Percentiles rank a stretch among this genome's conserved stretches.
These are phyloP conservation scores for Neofusicoccum sp. DNA, from an alignment of 2,329 filamentous ascomycete species.

Conservation along the genomic window DNA sequence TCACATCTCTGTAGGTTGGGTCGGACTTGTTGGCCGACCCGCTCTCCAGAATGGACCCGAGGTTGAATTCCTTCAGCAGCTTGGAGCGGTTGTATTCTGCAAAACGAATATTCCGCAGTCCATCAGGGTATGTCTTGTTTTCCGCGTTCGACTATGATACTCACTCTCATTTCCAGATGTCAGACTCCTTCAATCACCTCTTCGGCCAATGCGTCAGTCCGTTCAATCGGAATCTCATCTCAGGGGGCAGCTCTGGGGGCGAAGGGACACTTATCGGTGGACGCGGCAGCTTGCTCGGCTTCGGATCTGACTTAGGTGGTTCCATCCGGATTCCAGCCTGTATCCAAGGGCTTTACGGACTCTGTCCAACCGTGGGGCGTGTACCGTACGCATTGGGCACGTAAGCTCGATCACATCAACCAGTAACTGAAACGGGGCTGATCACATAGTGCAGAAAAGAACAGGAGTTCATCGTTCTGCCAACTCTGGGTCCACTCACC, in stretches of 20 bases:
- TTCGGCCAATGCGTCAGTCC: constrained; percentile 58
- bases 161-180: constrained; percentile 35
- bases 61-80: constrained; percentile 39
- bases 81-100: constrained; percentile 55
- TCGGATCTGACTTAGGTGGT: constrained; percentile 37
- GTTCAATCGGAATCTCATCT: constrained; percentile 53
- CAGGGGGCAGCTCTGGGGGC: constrained; percentile 59
- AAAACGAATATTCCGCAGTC: constrained; percentile 59
- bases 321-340: constrained; percentile 21
- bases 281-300: constrained; percentile 55
- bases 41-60: constrained; percentile 26
- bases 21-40: constrained; percentile 41
- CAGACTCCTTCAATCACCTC: constrained; percentile 54
- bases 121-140: constrained; percentile 51
- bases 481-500: constrained; percentile 52
- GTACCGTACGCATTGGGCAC: constrained; percentile 43
- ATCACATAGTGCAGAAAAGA: constrained; percentile 33
- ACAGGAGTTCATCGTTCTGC: constrained; percentile 60
- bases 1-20: constrained; percentile 63
- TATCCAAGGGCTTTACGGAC: constrained; percentile 19
- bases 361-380: constrained; percentile 40
- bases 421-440: constrained; percentile 48
- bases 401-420: constrained; percentile 46
- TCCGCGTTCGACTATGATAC: constrained; percentile 36
- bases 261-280: constrained; percentile 59